Evolutionary conservation across 2,329 filamentous ascomycete genomes (phyloP).

Genomic region (Pseudopyrenochaeta lycopersici): DNA sequence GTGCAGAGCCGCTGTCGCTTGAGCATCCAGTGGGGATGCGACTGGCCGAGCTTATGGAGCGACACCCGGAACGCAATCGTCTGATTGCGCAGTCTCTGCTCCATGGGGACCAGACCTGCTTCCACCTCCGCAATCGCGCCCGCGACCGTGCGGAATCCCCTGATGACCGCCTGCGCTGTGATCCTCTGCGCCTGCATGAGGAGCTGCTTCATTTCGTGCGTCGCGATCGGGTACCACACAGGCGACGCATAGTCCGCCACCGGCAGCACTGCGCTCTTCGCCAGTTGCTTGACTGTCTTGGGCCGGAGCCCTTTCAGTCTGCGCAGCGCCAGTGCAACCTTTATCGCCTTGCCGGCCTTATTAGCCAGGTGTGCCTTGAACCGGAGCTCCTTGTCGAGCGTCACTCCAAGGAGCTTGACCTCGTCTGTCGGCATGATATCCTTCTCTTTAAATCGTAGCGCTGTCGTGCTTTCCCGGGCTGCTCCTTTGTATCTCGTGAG

Average conservation of each 20-base stretch:
- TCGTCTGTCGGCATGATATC: no score
- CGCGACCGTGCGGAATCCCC: constrained; percentile 13
- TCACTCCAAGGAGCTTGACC: no score
- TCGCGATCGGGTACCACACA: constrained; percentile 11
- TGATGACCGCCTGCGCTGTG: constrained; percentile 12
- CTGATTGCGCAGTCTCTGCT: neutral
- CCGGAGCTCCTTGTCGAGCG: no score
- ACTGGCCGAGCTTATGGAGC: constrained; percentile 20
- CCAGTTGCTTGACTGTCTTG: constrained; percentile 12
- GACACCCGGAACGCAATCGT: constrained; percentile 20
- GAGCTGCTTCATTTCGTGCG: constrained; percentile 15
- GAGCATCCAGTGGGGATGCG: constrained; percentile 21
- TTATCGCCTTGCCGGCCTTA: no score
- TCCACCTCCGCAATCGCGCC: neutral
- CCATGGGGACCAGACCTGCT: neutral
- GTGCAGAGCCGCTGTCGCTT: constrained; percentile 20
- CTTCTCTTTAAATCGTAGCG: no score
- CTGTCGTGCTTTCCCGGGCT: no score
- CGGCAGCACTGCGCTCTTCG: constrained; percentile 9
- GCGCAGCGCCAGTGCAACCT: constrained; percentile 11
- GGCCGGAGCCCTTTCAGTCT: constrained; percentile 13
- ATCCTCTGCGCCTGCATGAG: no score
- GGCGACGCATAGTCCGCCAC: constrained; percentile 15
- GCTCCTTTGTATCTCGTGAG: no score
- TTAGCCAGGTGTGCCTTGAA: no score